A percentile compares a stretch with the other conserved stretches of the same genome.
Conservation (phyloP, 208 protist species). For the Phytomonas francai region DNA sequence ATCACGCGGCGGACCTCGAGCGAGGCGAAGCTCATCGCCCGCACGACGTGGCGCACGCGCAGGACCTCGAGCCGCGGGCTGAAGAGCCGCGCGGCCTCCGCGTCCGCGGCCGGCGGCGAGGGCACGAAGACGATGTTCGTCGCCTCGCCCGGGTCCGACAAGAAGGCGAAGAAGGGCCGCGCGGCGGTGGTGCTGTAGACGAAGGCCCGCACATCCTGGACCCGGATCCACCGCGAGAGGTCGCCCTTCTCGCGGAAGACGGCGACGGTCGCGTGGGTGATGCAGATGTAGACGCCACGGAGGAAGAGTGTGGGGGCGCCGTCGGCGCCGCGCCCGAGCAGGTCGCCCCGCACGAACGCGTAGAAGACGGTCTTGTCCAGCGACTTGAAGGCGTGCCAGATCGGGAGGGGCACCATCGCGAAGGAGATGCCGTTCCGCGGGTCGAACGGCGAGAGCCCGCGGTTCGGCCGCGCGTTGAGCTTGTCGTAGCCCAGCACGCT, state of each 20-base stretch:
- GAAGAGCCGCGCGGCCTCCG: slow-evolving; percentile 18
- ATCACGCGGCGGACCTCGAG: background rate
- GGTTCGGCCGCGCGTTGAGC: slow-evolving; percentile 32
- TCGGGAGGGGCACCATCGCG: slow-evolving; percentile 25
- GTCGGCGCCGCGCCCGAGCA: slow-evolving; percentile 25
- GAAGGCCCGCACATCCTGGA: slow-evolving; percentile 12
- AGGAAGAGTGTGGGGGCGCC: slow-evolving; percentile 8
- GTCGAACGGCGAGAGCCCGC: slow-evolving; percentile 46
- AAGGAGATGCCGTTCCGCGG: slow-evolving; percentile 33
- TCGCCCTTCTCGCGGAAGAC: slow-evolving; percentile 19
- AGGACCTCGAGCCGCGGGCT: slow-evolving; percentile 9
- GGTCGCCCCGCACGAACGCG: slow-evolving; percentile 28
- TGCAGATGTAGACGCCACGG: slow-evolving; percentile 24
- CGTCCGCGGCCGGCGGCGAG: slow-evolving; percentile 9
- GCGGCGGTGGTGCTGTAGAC: slow-evolving; percentile 15
- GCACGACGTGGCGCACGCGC: slow-evolving; percentile 6
- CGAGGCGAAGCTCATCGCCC: slow-evolving; percentile 1
- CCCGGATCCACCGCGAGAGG: slow-evolving; percentile 18
- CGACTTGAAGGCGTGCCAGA: slow-evolving; percentile 21
- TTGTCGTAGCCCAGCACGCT: slow-evolving; percentile 47
- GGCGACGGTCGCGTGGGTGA: slow-evolving; percentile 25
- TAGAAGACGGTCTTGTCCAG: slow-evolving; percentile 31
- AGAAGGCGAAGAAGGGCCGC: slow-evolving; percentile 3
- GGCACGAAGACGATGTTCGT: slow-evolving; percentile 23
- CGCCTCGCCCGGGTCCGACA: slow-evolving; percentile 6